Conservation (phyloP, 2,329 filamentous ascomycete species). For the Aspergillus sojae region DNA sequence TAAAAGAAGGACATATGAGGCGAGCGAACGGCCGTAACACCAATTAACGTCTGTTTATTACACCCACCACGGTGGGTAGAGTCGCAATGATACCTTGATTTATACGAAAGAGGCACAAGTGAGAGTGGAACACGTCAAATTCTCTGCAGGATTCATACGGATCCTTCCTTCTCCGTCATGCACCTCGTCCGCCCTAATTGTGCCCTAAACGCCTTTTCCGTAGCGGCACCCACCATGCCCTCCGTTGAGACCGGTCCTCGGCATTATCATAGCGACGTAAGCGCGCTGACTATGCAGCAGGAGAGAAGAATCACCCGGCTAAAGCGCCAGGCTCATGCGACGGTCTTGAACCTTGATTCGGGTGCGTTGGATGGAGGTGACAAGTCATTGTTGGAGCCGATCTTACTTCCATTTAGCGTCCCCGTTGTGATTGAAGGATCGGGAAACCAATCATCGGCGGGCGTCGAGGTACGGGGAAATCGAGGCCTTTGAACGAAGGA, state of each 20-base stretch:
- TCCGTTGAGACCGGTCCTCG: constrained; percentile 7
- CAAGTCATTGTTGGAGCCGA: constrained; percentile 13
- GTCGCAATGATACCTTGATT: background rate
- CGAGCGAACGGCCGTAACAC: background rate
- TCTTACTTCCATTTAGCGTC: background rate
- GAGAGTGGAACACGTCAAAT: constrained; percentile 16
- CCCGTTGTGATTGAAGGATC: constrained; percentile 5
- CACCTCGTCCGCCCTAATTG: background rate
- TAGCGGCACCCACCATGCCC: background rate
- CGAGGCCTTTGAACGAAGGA: background rate
- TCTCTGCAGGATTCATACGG: constrained; percentile 8
- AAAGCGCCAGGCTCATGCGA: background rate
- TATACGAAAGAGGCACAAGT: constrained; percentile 13
- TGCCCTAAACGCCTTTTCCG: background rate
- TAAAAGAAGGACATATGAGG: background rate
- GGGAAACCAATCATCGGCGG: background rate
- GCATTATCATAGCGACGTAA: constrained; percentile 6
- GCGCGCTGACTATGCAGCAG: constrained; percentile 8
- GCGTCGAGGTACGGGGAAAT: background rate
- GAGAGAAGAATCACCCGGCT: background rate
- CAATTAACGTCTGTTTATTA: background rate
- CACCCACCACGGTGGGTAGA: background rate
- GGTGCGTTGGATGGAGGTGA: constrained; percentile 8
- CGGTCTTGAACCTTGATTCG: background rate
- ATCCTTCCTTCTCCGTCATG: constrained; percentile 6